Conservation (phyloP, 2,329 filamentous ascomycete genomes). For the Scytalidium lignicola region DNA sequence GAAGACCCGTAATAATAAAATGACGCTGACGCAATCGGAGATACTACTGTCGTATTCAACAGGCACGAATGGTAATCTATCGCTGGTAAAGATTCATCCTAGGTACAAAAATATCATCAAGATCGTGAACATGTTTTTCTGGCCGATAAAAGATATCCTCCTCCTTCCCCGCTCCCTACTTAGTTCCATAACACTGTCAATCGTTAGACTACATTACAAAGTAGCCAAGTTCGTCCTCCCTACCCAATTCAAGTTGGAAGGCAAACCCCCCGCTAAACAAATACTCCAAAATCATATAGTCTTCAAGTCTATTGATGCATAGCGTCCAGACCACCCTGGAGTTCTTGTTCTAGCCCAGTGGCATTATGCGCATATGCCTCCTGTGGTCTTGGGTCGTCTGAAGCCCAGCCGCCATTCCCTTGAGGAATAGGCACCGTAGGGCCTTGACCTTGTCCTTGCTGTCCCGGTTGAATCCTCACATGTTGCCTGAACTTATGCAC, state of each 20-base stretch:
- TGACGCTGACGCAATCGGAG: neutral
- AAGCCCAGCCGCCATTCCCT: constrained; percentile 24
- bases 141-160: neutral
- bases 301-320: constrained; percentile 18
- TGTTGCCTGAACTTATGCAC: constrained; percentile 74
- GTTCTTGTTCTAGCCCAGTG: constrained; percentile 29
- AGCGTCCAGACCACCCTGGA: constrained; percentile 30
- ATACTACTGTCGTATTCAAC: neutral
- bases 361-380: constrained; percentile 25
- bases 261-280: too few species aligned
- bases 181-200: neutral
- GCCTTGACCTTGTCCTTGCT: constrained; percentile 20
- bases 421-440: constrained; percentile 28
- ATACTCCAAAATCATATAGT: neutral
- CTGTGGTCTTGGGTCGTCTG: constrained; percentile 30
- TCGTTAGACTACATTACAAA: neutral
- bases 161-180: neutral
- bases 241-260: neutral
- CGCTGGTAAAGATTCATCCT: neutral
- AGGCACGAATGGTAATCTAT: neutral
- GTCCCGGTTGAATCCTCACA: constrained; percentile 28
- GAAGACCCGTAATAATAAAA: too few species aligned
- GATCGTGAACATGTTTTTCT: neutral
- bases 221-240: neutral
- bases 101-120: neutral